Conservation (phyloP, 225 moss, liverwort and hornwort species). For the Ulota crispa region DNA sequence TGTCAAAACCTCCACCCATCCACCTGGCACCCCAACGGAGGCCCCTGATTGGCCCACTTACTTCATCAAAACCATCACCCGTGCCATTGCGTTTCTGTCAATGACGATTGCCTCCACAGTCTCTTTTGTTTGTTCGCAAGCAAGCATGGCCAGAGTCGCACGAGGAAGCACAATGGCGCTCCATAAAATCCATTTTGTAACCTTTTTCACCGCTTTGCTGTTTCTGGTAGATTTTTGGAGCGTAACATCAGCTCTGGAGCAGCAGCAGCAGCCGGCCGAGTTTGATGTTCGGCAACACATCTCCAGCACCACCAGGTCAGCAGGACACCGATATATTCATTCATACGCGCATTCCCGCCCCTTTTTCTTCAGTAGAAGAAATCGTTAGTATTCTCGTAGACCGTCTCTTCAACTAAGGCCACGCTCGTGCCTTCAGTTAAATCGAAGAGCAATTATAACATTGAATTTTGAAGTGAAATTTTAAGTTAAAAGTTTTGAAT, state of each 20-base stretch:
- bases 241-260: constrained; percentile 20
- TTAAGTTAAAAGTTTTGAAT: not conserved
- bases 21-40: not conserved
- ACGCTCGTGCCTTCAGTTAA: not conserved
- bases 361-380: not conserved
- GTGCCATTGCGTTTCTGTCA: not conserved
- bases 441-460: not conserved
- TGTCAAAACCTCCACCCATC: not conserved
- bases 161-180: constrained; percentile 3
- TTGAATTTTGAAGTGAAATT: not conserved
- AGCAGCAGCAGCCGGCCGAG: constrained; percentile 22
- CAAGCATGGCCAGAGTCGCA: not conserved
- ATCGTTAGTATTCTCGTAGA: not conserved
- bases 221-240: not conserved
- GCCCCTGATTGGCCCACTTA: not conserved
- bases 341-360: no score
- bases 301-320: constrained; percentile 70
- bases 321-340: no score
- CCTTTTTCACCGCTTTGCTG: not conserved
- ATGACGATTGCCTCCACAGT: not conserved
- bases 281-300: constrained; percentile 81
- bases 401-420: no score
- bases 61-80: not conserved
- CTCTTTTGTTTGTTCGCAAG: not conserved
- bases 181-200: not conserved